Conservation (phyloP, 805 yeast genomes). For the Saturnispora zaruensis region DNA sequence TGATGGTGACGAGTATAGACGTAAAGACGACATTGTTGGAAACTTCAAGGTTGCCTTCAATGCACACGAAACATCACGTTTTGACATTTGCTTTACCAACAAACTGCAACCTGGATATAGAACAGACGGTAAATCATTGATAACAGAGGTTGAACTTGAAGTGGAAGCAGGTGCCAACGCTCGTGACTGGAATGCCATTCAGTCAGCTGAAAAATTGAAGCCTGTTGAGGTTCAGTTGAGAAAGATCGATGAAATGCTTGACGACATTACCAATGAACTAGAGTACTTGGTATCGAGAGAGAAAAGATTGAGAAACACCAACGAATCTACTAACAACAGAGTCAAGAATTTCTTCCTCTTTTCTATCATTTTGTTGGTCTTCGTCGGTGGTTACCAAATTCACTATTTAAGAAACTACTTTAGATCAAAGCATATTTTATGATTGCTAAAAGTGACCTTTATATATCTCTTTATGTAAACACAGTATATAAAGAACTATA, state of each 20-base stretch:
- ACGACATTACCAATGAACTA: conserved; percentile 71
- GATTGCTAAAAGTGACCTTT: conserved; percentile 8
- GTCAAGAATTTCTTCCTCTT: conserved; percentile 78
- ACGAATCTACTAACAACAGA: conserved; percentile 90
- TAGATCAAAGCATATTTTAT: conserved; percentile 74
- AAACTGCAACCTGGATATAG: conserved; percentile 32
- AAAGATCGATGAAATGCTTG: conserved; percentile 76
- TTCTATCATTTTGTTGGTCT: conserved; percentile 59
- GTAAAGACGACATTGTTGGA: conserved; percentile 68
- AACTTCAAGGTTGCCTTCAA: conserved; percentile 72
- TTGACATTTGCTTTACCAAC: conserved; percentile 89
- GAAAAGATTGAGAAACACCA: conserved; percentile 89
- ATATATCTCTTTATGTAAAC: background rate
- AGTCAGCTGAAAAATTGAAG: conserved; percentile 85
- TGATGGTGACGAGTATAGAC: conserved; percentile 78
- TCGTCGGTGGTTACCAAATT: conserved; percentile 88
- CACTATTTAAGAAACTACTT: conserved; percentile 87
- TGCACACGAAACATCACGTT: conserved; percentile 70
- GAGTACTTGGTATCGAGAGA: conserved; percentile 82
- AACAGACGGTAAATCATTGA: conserved; percentile 29
- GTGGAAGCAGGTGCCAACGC: conserved; percentile 95
- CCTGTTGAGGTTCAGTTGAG: conserved; percentile 89
- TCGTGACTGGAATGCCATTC: conserved; percentile 94
- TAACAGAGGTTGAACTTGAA: conserved; percentile 78
- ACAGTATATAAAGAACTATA: background rate